These are phyloP conservation scores for Eucalyptus camaldulensis DNA, from an alignment of 345 rosid genomes.

Conservation along the genomic window DNA sequence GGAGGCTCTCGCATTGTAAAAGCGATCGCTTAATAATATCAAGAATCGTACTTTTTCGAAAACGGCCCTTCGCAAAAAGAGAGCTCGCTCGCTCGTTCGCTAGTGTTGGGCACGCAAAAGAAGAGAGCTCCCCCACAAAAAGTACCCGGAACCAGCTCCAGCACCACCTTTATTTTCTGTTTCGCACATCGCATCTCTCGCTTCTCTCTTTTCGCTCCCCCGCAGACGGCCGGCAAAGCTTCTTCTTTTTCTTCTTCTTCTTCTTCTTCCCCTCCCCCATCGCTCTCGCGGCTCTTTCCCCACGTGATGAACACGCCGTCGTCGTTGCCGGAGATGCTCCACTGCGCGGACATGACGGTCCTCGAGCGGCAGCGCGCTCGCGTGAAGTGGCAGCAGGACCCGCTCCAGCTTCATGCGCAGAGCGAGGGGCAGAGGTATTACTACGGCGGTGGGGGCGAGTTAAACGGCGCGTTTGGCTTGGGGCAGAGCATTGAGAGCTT, in stretches of 20 bases:
- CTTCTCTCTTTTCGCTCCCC: neutral
- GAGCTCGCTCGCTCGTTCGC: neutral
- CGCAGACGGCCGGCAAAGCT: too few relatives aligned
- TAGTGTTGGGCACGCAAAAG: neutral
- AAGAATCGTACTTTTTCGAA: neutral
- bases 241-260: too few relatives aligned
- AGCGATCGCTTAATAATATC: neutral
- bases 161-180: neutral
- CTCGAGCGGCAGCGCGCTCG: conserved; percentile 52
- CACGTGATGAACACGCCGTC: conserved; percentile 13
- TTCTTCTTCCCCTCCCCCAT: neutral
- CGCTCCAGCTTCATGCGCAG: neutral
- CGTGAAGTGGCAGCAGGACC: conserved; percentile 23
- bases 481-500: conserved; percentile 3
- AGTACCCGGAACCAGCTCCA: neutral
- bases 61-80: neutral
- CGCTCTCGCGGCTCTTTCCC: neutral
- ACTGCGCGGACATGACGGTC: conserved; percentile 19
- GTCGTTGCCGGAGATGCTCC: neutral
- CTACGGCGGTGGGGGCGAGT: conserved; percentile 12
- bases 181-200: neutral
- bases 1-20: neutral
- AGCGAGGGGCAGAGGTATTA: neutral
- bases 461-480: neutral
- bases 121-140: neutral